These are phyloP conservation scores for Linum usitatissimum DNA, from an alignment of 345 rosid genomes.

Conservation along the genomic window DNA sequence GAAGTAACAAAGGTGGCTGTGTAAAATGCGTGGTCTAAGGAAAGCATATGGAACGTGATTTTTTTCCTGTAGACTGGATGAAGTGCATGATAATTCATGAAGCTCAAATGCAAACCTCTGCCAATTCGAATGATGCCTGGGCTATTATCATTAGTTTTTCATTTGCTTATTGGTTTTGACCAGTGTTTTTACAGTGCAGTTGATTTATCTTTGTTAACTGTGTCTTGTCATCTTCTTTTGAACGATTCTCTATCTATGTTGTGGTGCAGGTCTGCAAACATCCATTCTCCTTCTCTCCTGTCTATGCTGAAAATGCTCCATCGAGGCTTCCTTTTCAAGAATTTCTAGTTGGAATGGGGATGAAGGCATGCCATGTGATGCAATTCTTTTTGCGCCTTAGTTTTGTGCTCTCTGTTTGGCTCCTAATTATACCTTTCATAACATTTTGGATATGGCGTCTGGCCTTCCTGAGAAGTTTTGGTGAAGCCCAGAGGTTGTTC, in stretches of 20 bases:
- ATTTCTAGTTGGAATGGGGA: slow-evolving; percentile 86
- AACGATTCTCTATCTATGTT: neutral
- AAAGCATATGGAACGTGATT: neutral
- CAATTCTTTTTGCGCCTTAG: slow-evolving; percentile 88
- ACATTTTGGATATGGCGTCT: slow-evolving; percentile 96
- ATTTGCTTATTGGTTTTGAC: neutral
- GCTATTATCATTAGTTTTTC: neutral
- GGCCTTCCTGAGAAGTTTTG: slow-evolving; percentile 88
- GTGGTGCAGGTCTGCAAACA: slow-evolving; percentile 83
- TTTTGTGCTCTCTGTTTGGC: slow-evolving; percentile 95
- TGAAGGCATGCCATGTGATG: slow-evolving; percentile 89
- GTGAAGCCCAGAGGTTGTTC: slow-evolving; percentile 87
- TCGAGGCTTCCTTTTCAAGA: slow-evolving; percentile 98
- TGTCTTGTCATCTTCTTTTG: neutral
- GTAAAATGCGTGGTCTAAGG: neutral
- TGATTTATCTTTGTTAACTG: neutral
- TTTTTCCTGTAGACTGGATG: neutral
- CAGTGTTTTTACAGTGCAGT: neutral
- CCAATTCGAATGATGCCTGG: neutral
- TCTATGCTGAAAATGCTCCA: slow-evolving; percentile 95
- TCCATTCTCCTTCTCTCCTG: slow-evolving; percentile 92
- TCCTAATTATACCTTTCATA: slow-evolving; percentile 84
- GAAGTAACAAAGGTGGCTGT: neutral
- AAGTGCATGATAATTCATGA: neutral
- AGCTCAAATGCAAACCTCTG: neutral